phyloP scores from a whole-genome alignment of 2,329 filamentous ascomycete species.

The Epichloe gansuensis region DNA sequence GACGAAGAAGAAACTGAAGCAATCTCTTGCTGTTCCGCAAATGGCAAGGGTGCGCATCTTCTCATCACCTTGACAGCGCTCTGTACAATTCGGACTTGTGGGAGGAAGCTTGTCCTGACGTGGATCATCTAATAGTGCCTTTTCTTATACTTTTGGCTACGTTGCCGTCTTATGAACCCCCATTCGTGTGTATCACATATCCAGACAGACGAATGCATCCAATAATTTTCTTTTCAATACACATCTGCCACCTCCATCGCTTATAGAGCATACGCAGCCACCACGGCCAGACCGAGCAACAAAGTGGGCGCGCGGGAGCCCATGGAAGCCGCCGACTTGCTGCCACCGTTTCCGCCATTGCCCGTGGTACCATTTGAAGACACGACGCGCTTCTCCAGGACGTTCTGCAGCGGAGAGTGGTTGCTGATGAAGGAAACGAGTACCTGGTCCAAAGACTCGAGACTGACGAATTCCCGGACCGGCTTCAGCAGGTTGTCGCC shows the following conservation, averaged over 20 bases:
- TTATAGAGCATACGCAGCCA: not conserved
- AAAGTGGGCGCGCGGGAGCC: not conserved
- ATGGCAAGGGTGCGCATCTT: not conserved
- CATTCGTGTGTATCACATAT: too few relatives aligned
- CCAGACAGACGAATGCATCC: too few relatives aligned
- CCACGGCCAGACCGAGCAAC: not conserved
- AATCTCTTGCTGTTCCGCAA: too few relatives aligned
- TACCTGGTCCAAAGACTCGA: constrained; percentile 43
- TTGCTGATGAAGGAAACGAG: constrained; percentile 37
- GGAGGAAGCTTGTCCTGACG: too few relatives aligned
- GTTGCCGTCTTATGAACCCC: too few relatives aligned
- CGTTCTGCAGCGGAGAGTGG: constrained; percentile 35
- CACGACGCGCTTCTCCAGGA: constrained; percentile 31
- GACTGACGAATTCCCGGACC: constrained; percentile 26
- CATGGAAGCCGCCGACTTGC: not conserved
- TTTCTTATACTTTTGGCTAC: too few relatives aligned
- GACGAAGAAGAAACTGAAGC: not conserved
- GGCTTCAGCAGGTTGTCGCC: constrained; percentile 49
- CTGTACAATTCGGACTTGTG: too few relatives aligned
- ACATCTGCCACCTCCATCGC: not conserved
- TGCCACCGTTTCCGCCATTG: not conserved
- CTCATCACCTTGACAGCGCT: too few relatives aligned
- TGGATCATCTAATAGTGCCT: too few relatives aligned
- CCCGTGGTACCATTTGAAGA: not conserved
- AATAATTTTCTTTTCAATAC: too few relatives aligned